These are phyloP conservation scores for Conticribra guillardii DNA, from an alignment of 108 stramenopile genomes.

Conservation along the genomic window DNA sequence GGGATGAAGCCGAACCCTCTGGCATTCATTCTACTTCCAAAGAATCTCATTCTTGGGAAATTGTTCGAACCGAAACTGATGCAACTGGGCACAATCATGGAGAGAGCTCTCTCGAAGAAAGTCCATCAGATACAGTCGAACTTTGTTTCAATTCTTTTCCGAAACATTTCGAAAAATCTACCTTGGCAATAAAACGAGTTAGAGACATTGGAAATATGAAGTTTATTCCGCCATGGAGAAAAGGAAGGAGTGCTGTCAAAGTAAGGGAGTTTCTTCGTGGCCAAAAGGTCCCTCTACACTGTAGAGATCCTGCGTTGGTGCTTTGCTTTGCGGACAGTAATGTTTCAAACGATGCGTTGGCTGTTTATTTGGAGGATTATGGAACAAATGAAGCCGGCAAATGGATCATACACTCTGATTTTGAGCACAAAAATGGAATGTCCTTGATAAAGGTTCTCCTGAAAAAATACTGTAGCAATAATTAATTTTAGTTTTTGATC, in stretches of 20 bases:
- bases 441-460: slow-evolving; percentile 21
- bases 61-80: slow-evolving; percentile 3
- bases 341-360: slow-evolving; percentile 17
- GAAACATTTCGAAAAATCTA: neutral
- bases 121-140: neutral
- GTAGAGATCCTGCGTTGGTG: slow-evolving; percentile 59
- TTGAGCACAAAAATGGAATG: slow-evolving; percentile 14
- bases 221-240: slow-evolving; percentile 85
- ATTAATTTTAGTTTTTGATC: neutral
- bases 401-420: slow-evolving; percentile 41
- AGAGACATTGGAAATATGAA: slow-evolving; percentile 29
- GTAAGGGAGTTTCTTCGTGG: slow-evolving; percentile 90
- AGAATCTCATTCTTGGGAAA: slow-evolving; percentile 15
- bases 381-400: neutral
- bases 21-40: neutral
- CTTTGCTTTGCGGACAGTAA: slow-evolving; percentile 30
- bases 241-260: slow-evolving; percentile 64
- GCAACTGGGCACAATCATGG: neutral
- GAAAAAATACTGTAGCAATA: neutral
- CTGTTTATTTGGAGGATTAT: slow-evolving; percentile 27
- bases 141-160: slow-evolving; percentile 23
- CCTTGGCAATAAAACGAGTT: slow-evolving; percentile 20
- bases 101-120: neutral
- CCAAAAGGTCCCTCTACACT: slow-evolving; percentile 86
- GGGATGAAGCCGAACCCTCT: neutral